Conservation (phyloP, 441 rosid genomes). For the Euphorbia schlechtendalii region DNA sequence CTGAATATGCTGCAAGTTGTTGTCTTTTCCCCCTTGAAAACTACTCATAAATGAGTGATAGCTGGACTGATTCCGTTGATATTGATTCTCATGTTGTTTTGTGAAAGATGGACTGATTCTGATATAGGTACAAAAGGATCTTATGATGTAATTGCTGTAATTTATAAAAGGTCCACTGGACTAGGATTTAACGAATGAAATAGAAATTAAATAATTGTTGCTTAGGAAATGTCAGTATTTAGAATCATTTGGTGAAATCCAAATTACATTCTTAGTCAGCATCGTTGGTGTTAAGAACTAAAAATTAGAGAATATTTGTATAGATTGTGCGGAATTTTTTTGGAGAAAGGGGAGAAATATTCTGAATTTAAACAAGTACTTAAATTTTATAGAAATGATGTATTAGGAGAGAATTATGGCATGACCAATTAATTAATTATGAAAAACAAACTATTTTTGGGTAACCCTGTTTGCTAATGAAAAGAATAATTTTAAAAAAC, state of each 20-base stretch:
- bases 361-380: neutral
- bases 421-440: too few relatives aligned
- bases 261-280: conserved; percentile 7
- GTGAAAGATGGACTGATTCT: conserved; percentile 7
- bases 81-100: neutral
- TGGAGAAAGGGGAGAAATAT: neutral
- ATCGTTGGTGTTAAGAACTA: conserved; percentile 4
- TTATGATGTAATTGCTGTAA: neutral
- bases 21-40: neutral
- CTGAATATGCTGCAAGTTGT: neutral
- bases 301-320: neutral
- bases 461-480: too few relatives aligned
- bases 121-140: neutral
- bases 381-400: too few relatives aligned
- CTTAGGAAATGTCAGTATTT: neutral
- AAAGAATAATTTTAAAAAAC: too few relatives aligned
- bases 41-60: too few relatives aligned
- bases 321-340: neutral
- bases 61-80: too few relatives aligned
- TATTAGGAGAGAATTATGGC: too few relatives aligned
- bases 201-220: neutral
- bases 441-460: too few relatives aligned
- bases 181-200: neutral
- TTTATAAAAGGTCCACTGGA: neutral
- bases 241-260: neutral